A percentile compares a stretch with the other conserved stretches of the same genome.
Conservation (phyloP, 2,329 filamentous ascomycete genomes). For the Scytalidium sp. region DNA sequence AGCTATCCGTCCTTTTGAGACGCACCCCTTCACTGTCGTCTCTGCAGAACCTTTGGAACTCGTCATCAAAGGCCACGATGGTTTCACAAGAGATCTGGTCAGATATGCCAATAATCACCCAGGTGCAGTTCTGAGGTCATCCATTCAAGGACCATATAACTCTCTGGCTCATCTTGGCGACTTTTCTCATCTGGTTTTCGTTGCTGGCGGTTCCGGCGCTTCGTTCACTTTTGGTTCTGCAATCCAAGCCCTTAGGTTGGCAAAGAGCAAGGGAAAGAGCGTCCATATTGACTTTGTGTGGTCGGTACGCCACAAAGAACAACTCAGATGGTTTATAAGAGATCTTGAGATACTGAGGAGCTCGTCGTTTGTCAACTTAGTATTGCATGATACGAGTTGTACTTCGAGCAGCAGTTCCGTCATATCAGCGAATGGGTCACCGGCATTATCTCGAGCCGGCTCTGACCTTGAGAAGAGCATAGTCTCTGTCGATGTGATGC, state of each 20-base stretch:
- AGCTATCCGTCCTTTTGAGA: constrained; percentile 49
- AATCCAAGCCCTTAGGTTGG: constrained; percentile 40
- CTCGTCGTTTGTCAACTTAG: constrained; percentile 20
- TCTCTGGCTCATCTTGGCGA: constrained; percentile 39
- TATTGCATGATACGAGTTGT: constrained; percentile 18
- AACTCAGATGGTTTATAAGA: constrained; percentile 21
- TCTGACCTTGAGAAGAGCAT: constrained; percentile 1
- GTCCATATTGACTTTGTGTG: constrained; percentile 43
- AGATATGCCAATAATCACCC: constrained; percentile 45
- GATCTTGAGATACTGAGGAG: constrained; percentile 19
- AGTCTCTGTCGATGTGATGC: too few relatives aligned
- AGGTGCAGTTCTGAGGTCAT: constrained; percentile 43
- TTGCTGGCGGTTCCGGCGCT: constrained; percentile 58
- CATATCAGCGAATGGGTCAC: neutral
- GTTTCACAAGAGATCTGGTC: constrained; percentile 55
- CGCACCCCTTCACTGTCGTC: constrained; percentile 61
- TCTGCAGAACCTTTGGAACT: constrained; percentile 46
- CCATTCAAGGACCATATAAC: constrained; percentile 56
- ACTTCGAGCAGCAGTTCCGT: neutral
- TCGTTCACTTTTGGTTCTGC: constrained; percentile 52
- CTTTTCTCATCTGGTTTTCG: constrained; percentile 45
- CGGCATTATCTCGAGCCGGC: neutral
- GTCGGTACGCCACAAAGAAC: constrained; percentile 37
- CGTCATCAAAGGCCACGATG: constrained; percentile 52
- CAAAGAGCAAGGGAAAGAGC: constrained; percentile 31